Evolutionary conservation across 495 filamentous ascomycete species (phyloP).

Genomic region (Neurospora sp.): DNA sequence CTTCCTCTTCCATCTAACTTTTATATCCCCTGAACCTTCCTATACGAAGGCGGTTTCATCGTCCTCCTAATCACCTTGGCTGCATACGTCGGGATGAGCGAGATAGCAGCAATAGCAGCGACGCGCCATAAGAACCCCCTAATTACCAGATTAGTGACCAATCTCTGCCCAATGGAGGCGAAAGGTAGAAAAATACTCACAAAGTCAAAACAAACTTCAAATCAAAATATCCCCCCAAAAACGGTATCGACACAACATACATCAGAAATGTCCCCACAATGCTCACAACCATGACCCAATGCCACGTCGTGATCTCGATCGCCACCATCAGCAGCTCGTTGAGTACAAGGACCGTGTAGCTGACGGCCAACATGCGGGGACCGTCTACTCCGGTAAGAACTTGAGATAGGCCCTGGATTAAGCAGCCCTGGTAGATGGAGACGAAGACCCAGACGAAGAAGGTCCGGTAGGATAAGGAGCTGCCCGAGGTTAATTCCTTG

Average conservation of each 20-base stretch:
- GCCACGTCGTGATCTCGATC: conserved; percentile 94
- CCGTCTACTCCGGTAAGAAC: conserved; percentile 66
- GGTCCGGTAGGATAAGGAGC: conserved; percentile 77
- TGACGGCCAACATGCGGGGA: conserved; percentile 74
- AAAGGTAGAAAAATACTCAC: conserved; percentile 27
- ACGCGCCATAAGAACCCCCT: conserved; percentile 88
- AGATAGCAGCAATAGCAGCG: conserved; percentile 63
- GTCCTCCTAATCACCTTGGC: conserved; percentile 74
- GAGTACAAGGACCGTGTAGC: conserved; percentile 83
- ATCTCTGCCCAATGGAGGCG: background rate
- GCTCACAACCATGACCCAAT: conserved; percentile 80
- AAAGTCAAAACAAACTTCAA: conserved; percentile 63
- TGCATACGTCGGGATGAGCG: conserved; percentile 75
- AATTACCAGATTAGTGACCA: conserved; percentile 6
- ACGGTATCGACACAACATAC: conserved; percentile 77
- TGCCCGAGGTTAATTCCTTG: conserved; percentile 81
- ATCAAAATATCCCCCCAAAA: conserved; percentile 85
- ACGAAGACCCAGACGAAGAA: conserved; percentile 98
- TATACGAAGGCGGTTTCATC: conserved; percentile 86
- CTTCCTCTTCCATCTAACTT: background rate
- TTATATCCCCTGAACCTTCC: conserved; percentile 74
- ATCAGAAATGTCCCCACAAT: conserved; percentile 70
- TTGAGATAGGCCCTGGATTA: conserved; percentile 90
- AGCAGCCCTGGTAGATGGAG: conserved; percentile 85
- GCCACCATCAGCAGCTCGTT: conserved; percentile 98